Evolutionary conservation across 2,329 filamentous ascomycete species (phyloP), one percentile per base, ranked within the genome.

Genomic region (Domatiomyces catenatus): DNA sequence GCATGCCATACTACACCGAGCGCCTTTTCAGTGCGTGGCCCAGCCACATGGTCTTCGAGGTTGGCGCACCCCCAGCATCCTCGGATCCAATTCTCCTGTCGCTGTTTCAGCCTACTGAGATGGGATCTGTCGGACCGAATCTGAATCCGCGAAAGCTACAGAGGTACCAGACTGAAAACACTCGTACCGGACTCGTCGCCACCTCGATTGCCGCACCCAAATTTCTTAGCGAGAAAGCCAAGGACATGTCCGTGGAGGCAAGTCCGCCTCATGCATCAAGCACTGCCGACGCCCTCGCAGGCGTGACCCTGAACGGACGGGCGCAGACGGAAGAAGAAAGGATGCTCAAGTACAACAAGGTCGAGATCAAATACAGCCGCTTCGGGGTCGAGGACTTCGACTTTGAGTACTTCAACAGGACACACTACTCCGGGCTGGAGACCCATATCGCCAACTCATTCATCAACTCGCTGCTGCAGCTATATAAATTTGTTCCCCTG

Each of bases 301-400:
- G 82, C 39, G 71, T 79, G 50, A 81, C 84, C 50, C 71, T 90
- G 2, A 82, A 85, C 54, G 59, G 56, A 4, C 49, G 56, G 51
- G 75, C 73, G 42, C 83, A 83, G 56, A 77, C 83, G 50, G 84
- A 86, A 56, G 79, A 84, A 42, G 88, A 94, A 51, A 84, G 92
- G 3, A 84, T 90, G 19, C 77, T 85, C 7, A 86, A 92, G 71
- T 98, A 98, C 66, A 82, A 85, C 56, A 89, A 88, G 60, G 85
- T 95, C 8, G 90, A 96, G 66, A 98, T 98, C 69, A 95, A 95
- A 65, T 98, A 96, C 71, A 95, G 90, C 73, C 93, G 88, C 64
- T 98, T 95, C 66, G 92, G 92, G 18, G 88, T 98, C n/a, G 90
- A 96, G 61, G 93, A 98, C 66, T 98, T 98, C 65, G 92, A 98